A percentile compares a stretch with the other conserved stretches of the same genome.
phyloP scores from a whole-genome alignment of 2,329 filamentous ascomycete species.

The Phialophora chinensis region DNA sequence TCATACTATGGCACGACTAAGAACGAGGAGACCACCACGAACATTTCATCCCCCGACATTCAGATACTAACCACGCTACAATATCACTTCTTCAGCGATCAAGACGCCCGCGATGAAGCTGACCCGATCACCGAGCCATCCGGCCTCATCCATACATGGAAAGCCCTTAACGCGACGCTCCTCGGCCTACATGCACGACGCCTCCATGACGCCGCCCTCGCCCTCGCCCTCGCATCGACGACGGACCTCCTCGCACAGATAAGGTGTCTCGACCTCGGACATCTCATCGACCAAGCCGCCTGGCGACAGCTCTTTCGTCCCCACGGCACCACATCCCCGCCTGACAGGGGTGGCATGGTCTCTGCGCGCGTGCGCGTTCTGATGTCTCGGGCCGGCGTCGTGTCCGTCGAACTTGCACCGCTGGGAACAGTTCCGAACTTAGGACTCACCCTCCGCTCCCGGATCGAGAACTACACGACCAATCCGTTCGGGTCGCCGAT shows the following conservation, averaged over 20 bases:
- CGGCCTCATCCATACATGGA: neutral
- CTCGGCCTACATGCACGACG: neutral
- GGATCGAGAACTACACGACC: slow-evolving; percentile 4
- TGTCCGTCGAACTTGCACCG: slow-evolving; percentile 24
- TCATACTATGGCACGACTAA: neutral
- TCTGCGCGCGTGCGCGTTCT: slow-evolving; percentile 8
- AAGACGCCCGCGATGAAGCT: neutral
- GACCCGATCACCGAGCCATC: neutral
- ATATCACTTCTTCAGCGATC: neutral
- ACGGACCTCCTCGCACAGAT: neutral
- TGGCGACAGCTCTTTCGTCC: neutral
- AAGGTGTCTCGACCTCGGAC: neutral
- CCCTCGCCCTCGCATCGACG: neutral
- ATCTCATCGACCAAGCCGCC: neutral
- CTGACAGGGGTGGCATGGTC: neutral
- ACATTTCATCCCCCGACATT: neutral
- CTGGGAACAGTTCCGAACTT: slow-evolving; percentile 20
- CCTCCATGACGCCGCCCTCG: neutral
- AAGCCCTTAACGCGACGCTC: neutral
- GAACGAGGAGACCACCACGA: neutral
- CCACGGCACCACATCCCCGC: neutral
- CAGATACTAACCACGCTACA: neutral
- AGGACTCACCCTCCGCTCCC: neutral
- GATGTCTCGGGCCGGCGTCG: slow-evolving; percentile 16
- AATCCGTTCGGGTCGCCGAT: neutral